Base-by-base conservation (phyloP, 345 rosid species). In the Populus deltoides region DNA sequence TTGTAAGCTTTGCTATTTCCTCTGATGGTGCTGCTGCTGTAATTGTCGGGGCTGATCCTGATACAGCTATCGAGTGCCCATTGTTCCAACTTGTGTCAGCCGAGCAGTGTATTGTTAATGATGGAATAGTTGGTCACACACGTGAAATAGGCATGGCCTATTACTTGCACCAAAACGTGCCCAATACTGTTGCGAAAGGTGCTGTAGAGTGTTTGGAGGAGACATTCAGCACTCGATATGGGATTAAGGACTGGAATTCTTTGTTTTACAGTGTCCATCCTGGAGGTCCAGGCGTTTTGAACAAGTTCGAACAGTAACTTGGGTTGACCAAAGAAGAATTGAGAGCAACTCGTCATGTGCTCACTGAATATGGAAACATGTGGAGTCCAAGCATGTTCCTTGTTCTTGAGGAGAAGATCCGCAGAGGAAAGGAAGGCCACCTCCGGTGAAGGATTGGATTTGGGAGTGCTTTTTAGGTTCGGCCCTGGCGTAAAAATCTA, bases 211-310 rank as follows among this genome's bases (percentile, higher is more conserved):
- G 72, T 51, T 16, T 72, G 66, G 81, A 51, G 2, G 77, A 78
- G 47, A 72, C 81, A 20, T 78, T 78, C 61, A 13, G 6, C 15
- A 20, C 72, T 66, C 81, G 76, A 3, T 72, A 72, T 17, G 76
- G 77, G 8, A 78, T 78, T 5, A 72, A 27, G 1, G 81, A 78
- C 36, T 78, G 81, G 81, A 78, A 78, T 31, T 78, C 81, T 15
- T 49, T 78, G 8, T 78, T 78, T 65, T 78, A 76, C 76, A n/a
- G 66, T 10, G 76, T 76, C 22, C 81, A 78, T 20, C 81, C 81
- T 0, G 81, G 81, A 0, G 81, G 81, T 0, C 72, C 76, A 2
- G 76, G 76, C 8, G 73, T 78, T 72, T 66, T 72, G 20, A 76
- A 72, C 27, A 76, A 78, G 66, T 76, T 78, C 1, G 81, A 78